A percentile compares a stretch with the other conserved stretches of the same genome.
phyloP scores from a whole-genome alignment of 768 basidiomycete species.

The Tricholoma bakamatsutake region DNA sequence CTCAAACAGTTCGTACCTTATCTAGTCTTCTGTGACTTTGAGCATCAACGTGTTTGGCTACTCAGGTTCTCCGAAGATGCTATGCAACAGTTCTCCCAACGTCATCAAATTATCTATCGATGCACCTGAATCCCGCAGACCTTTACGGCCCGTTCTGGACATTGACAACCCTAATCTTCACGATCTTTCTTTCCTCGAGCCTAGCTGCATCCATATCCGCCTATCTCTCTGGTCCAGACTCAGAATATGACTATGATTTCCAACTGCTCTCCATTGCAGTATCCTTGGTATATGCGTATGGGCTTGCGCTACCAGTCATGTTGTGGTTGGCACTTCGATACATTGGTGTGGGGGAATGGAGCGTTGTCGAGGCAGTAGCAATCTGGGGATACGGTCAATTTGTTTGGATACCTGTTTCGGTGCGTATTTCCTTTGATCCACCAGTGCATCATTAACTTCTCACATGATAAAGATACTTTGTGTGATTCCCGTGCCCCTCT shows the following conservation, averaged over 20 bases:
- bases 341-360: conserved; percentile 86
- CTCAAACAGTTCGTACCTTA: conserved; percentile 47
- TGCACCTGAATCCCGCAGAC: conserved; percentile 63
- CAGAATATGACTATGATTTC: conserved; percentile 77
- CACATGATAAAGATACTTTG: conserved; percentile 57
- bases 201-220: conserved; percentile 82
- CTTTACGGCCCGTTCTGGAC: conserved; percentile 97
- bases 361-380: conserved; percentile 74
- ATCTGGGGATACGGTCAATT: conserved; percentile 82
- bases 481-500: conserved; percentile 75
- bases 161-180: conserved; percentile 88
- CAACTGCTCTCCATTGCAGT: conserved; percentile 78
- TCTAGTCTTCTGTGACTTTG: not conserved
- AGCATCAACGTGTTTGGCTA: not conserved
- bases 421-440: conserved; percentile 20
- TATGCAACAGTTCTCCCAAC: conserved; percentile 76
- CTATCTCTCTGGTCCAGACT: conserved; percentile 65
- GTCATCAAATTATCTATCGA: conserved; percentile 55
- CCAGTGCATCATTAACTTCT: not conserved
- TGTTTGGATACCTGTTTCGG: conserved; percentile 85
- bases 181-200: conserved; percentile 90
- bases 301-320: conserved; percentile 70
- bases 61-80: conserved; percentile 68
- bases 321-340: conserved; percentile 86
- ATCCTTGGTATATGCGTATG: conserved; percentile 83